Conservation (phyloP, 1,284 basidiomycete genomes). For the Amylostereum chailletii region DNA sequence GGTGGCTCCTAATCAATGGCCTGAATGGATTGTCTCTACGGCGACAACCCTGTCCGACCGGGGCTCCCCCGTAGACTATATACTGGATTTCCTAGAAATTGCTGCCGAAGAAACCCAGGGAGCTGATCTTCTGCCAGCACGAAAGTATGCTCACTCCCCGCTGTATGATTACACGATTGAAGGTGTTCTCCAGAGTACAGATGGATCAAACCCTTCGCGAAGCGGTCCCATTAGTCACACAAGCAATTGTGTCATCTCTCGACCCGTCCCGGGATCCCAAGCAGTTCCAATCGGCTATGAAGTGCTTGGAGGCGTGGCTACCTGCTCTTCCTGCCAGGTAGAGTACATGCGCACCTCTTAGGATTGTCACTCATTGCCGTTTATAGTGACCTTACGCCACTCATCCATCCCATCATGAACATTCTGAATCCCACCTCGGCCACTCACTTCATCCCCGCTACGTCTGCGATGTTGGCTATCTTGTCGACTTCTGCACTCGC, state of each 20-base stretch:
- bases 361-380: too few species aligned
- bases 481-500: constrained; percentile 65
- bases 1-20: constrained; percentile 59
- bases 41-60: constrained; percentile 48
- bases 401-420: constrained; percentile 54
- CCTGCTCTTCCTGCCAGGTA: constrained; percentile 59
- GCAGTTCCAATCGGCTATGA: constrained; percentile 60
- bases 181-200: constrained; percentile 35
- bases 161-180: constrained; percentile 3
- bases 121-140: constrained; percentile 66
- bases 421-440: constrained; percentile 41
- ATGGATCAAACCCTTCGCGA: constrained; percentile 56
- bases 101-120: constrained; percentile 73
- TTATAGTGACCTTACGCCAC: constrained; percentile 48
- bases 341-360: too few species aligned
- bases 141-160: constrained; percentile 49
- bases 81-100: constrained; percentile 78
- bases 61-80: constrained; percentile 43
- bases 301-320: constrained; percentile 80
- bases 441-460: constrained; percentile 46
- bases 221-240: constrained; percentile 61
- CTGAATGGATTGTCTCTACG: constrained; percentile 60
- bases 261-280: constrained; percentile 32
- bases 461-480: constrained; percentile 70
- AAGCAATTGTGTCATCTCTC: constrained; percentile 39